Evolutionary conservation across 768 basidiomycete species (phyloP).

Genomic region (Tricholoma hemisulphureum): DNA sequence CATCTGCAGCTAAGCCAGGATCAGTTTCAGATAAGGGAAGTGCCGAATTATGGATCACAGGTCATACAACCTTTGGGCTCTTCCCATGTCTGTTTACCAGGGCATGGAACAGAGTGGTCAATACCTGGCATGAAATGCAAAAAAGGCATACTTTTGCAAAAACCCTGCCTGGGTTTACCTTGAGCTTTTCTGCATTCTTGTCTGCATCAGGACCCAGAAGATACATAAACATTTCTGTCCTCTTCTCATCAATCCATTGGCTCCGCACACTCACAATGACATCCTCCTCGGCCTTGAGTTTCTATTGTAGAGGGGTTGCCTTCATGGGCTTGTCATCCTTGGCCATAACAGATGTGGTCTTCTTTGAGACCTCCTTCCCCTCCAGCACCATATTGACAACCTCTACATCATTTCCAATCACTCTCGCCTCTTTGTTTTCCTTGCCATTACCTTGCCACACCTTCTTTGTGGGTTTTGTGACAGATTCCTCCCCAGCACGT

Average conservation of each 20-base stretch:
- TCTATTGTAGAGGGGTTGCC: not conserved
- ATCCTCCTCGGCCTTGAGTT: not conserved
- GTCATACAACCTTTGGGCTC: not conserved
- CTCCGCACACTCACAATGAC: not conserved
- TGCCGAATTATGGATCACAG: not conserved
- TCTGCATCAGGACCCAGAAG: slow-evolving; percentile 1
- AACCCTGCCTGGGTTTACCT: not conserved
- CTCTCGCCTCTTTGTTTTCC: no score
- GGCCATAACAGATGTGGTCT: not conserved
- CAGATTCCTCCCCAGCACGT: no score
- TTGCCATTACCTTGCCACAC: not conserved
- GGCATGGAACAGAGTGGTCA: no score
- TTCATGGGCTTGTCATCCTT: no score
- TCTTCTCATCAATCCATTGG: not conserved
- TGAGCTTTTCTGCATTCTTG: not conserved
- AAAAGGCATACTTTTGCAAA: not conserved
- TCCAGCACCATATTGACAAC: not conserved
- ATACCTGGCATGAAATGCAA: not conserved
- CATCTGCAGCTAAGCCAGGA: not conserved
- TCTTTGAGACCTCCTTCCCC: not conserved
- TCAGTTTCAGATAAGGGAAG: not conserved
- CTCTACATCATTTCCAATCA: not conserved
- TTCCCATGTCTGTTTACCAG: not conserved
- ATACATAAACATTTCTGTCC: not conserved
- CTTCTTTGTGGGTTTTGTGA: not conserved